Conservation (phyloP, 345 rosid species). For the Gossypium turneri region DNA sequence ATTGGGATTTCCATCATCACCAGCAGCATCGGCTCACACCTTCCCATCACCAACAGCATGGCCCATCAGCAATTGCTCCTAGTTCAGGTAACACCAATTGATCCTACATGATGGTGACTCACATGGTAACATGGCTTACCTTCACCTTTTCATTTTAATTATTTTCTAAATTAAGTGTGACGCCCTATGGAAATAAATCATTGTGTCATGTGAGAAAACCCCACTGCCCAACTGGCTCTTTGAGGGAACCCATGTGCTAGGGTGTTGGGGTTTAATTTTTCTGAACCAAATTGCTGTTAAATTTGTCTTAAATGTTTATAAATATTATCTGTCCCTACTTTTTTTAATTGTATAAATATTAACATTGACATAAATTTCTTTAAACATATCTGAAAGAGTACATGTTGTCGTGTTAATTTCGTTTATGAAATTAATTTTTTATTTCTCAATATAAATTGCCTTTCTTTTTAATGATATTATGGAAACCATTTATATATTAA, state of each 20-base stretch:
- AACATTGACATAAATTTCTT: too few relatives aligned
- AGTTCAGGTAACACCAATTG: slow-evolving; percentile 46
- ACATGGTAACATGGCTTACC: slow-evolving; percentile 19
- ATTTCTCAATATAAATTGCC: too few relatives aligned
- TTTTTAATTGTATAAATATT: too few relatives aligned
- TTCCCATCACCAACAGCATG: slow-evolving; percentile 44
- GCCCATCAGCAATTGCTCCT: slow-evolving; percentile 42
- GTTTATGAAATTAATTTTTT: too few relatives aligned
- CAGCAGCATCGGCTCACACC: slow-evolving; percentile 37
- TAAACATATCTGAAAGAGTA: too few relatives aligned
- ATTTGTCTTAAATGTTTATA: neutral
- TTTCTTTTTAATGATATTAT: too few relatives aligned
- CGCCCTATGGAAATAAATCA: neutral
- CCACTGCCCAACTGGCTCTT: slow-evolving; percentile 2
- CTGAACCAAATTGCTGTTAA: neutral
- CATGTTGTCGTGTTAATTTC: too few relatives aligned
- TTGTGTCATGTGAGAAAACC: neutral
- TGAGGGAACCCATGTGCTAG: slow-evolving; percentile 2
- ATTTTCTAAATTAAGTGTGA: neutral
- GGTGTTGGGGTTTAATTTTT: neutral
- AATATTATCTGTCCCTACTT: too few relatives aligned
- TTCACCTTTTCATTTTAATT: neutral
- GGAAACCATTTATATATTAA: too few relatives aligned
- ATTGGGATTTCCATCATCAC: slow-evolving; percentile 47
- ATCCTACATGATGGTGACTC: slow-evolving; percentile 9